A percentile compares a stretch with the other conserved stretches of the same genome.
Conservation (phyloP, 352 stramenopile genomes). For the Phytopythium boreale region DNA sequence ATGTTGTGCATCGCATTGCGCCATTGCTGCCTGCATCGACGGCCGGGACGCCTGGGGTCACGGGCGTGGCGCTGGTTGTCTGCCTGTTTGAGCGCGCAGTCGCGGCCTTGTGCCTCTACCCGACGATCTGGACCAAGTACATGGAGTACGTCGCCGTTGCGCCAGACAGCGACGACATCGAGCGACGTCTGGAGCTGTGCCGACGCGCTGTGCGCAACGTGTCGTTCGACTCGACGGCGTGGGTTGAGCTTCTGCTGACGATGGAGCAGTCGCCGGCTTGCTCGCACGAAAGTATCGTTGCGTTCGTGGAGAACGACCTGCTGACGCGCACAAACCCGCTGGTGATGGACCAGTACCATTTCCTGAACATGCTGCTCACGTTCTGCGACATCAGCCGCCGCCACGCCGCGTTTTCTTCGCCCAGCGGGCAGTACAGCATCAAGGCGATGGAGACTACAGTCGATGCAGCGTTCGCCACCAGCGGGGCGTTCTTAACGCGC, state of each 20-base stretch:
- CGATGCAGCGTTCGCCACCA: conserved; percentile 27
- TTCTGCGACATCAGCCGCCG: conserved; percentile 45
- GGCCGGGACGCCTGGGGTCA: neutral
- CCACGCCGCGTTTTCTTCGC: conserved; percentile 5
- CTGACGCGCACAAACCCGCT: conserved; percentile 27
- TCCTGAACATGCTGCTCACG: conserved; percentile 40
- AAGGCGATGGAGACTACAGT: conserved; percentile 19
- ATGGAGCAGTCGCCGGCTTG: conserved; percentile 29
- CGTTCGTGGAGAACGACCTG: conserved; percentile 26
- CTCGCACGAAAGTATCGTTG: conserved; percentile 14
- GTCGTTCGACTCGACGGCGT: conserved; percentile 57
- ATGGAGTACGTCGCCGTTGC: conserved; percentile 25
- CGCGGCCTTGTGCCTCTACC: conserved; percentile 49
- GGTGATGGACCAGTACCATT: conserved; percentile 56
- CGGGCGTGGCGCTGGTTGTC: conserved; percentile 24
- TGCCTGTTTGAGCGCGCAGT: conserved; percentile 58
- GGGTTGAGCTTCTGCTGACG: conserved; percentile 50
- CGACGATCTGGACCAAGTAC: conserved; percentile 59
- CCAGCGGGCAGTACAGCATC: conserved; percentile 6
- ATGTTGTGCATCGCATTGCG: conserved; percentile 45
- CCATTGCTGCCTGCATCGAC: conserved; percentile 25
- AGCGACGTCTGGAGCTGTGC: conserved; percentile 12
- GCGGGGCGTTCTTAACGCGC: conserved; percentile 28
- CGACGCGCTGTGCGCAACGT: conserved; percentile 59
- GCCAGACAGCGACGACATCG: neutral